phyloP scores from a whole-genome alignment of 768 basidiomycete genomes.

The Termitomyces sp. region DNA sequence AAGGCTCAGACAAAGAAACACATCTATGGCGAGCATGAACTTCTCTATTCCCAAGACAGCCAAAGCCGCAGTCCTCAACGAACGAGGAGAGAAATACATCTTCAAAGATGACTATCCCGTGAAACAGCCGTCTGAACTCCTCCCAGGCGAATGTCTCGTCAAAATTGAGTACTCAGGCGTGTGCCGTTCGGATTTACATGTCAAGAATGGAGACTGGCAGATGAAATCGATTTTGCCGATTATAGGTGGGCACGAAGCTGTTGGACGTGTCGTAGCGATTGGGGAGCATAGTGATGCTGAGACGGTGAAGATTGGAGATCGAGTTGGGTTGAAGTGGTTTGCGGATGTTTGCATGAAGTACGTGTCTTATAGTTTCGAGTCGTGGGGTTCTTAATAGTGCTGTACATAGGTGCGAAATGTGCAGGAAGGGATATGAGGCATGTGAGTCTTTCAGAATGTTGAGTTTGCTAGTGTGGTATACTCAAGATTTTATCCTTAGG shows the following conservation, averaged over 20 bases:
- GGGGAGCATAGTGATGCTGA: constrained; percentile 43
- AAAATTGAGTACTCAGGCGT: constrained; percentile 58
- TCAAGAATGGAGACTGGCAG: constrained; percentile 55
- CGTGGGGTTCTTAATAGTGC: not conserved
- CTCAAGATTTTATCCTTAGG: constrained; percentile 20
- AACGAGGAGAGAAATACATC: constrained; percentile 21
- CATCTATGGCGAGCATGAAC: not conserved
- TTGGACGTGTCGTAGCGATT: constrained; percentile 74
- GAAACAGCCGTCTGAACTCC: constrained; percentile 47
- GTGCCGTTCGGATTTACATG: constrained; percentile 76
- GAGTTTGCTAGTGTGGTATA: not conserved
- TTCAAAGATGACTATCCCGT: constrained; percentile 45
- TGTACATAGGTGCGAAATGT: constrained; percentile 54
- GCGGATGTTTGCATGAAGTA: constrained; percentile 31
- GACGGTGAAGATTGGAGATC: constrained; percentile 62
- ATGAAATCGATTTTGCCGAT: constrained; percentile 44
- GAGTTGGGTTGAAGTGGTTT: constrained; percentile 78
- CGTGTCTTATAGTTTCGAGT: not conserved
- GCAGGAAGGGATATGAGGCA: constrained; percentile 59
- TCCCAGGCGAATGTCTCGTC: constrained; percentile 63
- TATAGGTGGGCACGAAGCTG: constrained; percentile 77
- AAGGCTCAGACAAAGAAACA: not conserved
- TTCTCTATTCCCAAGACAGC: constrained; percentile 27
- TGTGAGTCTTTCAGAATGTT: constrained; percentile 11
- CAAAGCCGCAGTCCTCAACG: constrained; percentile 29